Evolutionary conservation across 2,329 filamentous ascomycete species (phyloP).

Genomic region (Cyphellophora attinorum): DNA sequence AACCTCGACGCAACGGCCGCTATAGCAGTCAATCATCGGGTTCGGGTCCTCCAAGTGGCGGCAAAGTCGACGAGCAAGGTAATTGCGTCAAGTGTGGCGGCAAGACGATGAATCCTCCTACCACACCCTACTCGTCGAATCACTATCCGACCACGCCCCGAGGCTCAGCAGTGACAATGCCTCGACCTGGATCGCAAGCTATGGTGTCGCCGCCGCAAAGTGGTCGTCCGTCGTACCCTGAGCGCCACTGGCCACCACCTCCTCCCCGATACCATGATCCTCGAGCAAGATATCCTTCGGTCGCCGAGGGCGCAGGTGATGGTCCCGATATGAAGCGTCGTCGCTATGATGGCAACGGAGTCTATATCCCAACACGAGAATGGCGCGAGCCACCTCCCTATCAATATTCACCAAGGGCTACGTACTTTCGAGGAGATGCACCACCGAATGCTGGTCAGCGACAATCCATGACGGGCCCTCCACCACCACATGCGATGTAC

Average conservation of each 20-base stretch:
- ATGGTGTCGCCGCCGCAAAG: slow-evolving; percentile 1
- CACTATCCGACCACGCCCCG: slow-evolving; percentile 20
- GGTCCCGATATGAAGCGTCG: slow-evolving; percentile 53
- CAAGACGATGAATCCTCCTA: slow-evolving; percentile 35
- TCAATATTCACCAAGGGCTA: slow-evolving; percentile 11
- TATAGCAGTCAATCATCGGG: slow-evolving; percentile 22
- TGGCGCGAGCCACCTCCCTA: slow-evolving; percentile 20
- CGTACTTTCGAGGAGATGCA: neutral
- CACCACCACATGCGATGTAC: slow-evolving; percentile 2
- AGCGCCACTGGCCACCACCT: neutral
- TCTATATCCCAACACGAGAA: slow-evolving; percentile 30
- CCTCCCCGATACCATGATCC: slow-evolving; percentile 13
- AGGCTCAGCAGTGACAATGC: neutral
- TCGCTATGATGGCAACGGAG: slow-evolving; percentile 42
- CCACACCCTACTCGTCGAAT: slow-evolving; percentile 29
- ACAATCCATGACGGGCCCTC: neutral
- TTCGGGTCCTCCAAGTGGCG: slow-evolving; percentile 19
- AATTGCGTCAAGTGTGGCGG: slow-evolving; percentile 28
- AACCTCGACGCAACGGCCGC: slow-evolving; percentile 56
- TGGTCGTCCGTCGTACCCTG: neutral
- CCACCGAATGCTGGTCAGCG: neutral
- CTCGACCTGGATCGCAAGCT: neutral
- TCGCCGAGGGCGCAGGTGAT: slow-evolving; percentile 7
- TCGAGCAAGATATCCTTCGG: slow-evolving; percentile 13
- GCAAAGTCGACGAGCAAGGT: slow-evolving; percentile 6